phyloP scores from a whole-genome alignment of 2,329 filamentous ascomycete species.

The Monosporascus sp. region DNA sequence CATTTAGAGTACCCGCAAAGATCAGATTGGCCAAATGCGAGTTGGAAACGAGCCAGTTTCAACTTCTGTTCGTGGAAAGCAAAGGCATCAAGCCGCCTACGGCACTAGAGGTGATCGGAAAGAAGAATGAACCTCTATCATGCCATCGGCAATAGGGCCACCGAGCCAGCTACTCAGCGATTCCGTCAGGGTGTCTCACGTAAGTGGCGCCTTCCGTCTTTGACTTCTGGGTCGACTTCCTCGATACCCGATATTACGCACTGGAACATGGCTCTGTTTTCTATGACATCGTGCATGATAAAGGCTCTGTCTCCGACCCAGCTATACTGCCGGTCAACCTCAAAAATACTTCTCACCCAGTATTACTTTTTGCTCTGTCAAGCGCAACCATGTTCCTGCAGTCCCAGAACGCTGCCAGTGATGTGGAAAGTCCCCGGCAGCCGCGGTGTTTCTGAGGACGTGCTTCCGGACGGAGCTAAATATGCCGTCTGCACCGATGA shows the following conservation, averaged over 20 bases:
- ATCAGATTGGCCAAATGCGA: no score
- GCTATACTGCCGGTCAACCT: background rate
- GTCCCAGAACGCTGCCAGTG: background rate
- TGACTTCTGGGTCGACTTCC: background rate
- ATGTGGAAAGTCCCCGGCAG: background rate
- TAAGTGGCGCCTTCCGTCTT: background rate
- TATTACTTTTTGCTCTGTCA: background rate
- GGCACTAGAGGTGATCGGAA: no score
- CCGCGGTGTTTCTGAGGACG: background rate
- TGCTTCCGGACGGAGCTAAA: background rate
- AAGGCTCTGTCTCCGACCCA: background rate
- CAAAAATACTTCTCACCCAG: background rate
- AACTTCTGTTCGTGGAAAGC: no score
- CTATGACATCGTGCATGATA: background rate
- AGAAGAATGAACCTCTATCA: background rate
- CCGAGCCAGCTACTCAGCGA: background rate
- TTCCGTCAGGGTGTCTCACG: background rate
- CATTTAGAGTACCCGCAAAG: background rate
- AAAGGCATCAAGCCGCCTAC: no score
- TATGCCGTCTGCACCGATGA: conserved; percentile 2
- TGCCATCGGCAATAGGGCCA: background rate
- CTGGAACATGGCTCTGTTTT: background rate
- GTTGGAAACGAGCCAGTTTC: no score
- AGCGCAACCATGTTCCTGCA: background rate
- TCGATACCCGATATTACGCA: background rate